A percentile compares a stretch with the other conserved stretches of the same genome.
Conservation (phyloP, 1,139 yeast species). For the Candida tunisiensis region DNA sequence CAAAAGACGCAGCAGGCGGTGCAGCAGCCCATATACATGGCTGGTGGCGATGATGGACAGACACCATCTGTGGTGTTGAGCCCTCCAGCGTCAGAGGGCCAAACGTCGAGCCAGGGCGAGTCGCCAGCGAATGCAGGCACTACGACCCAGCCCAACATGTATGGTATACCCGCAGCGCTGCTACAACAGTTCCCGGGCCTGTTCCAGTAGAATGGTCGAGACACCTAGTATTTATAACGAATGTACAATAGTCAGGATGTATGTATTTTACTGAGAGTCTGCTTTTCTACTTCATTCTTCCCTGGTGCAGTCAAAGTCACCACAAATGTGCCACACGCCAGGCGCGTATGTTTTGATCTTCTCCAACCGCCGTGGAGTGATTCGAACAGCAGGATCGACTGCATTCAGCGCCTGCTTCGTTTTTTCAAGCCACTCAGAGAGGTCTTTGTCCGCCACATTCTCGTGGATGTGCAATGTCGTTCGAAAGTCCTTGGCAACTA, state of each 20-base stretch:
- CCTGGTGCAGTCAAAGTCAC: no score
- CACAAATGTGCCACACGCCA: conserved; percentile 65
- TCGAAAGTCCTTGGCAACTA: conserved; percentile 5
- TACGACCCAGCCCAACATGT: no score
- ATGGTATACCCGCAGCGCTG: no score
- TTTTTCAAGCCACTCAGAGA: conserved; percentile 26
- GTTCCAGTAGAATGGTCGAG: no score
- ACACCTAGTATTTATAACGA: no score
- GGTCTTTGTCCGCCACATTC: conserved; percentile 35
- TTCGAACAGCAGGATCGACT: conserved; percentile 7
- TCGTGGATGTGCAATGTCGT: conserved; percentile 56
- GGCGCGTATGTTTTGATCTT: conserved; percentile 79
- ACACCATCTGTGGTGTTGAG: neutral
- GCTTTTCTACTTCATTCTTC: no score
- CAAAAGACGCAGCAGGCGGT: conserved; percentile 3
- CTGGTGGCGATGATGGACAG: neutral
- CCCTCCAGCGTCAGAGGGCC: conserved; percentile 1
- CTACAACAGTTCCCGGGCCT: no score
- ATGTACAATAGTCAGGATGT: no score
- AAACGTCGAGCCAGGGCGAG: no score
- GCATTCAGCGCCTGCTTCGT: no score
- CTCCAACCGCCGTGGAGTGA: conserved; percentile 23
- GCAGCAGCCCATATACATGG: neutral
- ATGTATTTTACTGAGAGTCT: no score
- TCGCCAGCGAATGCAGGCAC: no score